These are phyloP conservation scores for Aspergillus aculeatus DNA, from an alignment of 2,329 filamentous ascomycete species.

Conservation along the genomic window DNA sequence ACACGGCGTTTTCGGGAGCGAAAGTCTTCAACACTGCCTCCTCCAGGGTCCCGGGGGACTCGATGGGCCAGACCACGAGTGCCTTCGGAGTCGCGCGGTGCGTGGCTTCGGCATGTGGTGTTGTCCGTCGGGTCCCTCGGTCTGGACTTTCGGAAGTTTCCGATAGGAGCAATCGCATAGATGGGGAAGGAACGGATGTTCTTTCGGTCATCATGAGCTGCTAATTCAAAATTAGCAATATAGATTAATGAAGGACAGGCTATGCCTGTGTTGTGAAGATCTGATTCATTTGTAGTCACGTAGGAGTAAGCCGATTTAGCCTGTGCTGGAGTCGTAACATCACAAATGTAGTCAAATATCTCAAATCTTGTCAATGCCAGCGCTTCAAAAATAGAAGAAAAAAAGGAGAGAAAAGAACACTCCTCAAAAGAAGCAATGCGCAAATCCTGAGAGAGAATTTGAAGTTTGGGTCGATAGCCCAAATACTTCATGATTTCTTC, in stretches of 20 bases:
- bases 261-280: background rate
- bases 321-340: too few species aligned
- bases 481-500: too few species aligned
- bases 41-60: conserved; percentile 15
- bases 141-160: conserved; percentile 12
- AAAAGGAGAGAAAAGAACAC: too few species aligned
- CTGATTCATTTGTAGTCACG: background rate
- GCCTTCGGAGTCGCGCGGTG: conserved; percentile 3
- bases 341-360: too few species aligned
- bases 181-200: conserved; percentile 1
- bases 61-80: conserved; percentile 10
- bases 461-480: too few species aligned
- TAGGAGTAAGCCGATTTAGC: too few species aligned
- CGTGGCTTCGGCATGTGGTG: background rate
- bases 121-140: conserved; percentile 10
- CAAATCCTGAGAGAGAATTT: too few species aligned
- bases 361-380: too few species aligned
- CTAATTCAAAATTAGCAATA: conserved; percentile 41
- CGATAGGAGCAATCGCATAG: conserved; percentile 12
- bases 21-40: conserved; percentile 43
- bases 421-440: too few species aligned
- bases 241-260: conserved; percentile 23
- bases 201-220: conserved; percentile 21
- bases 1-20: conserved; percentile 43
- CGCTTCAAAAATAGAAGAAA: too few species aligned